These are phyloP conservation scores for Porcisia deanei DNA, from an alignment of 208 protist genomes.

Conservation along the genomic window DNA sequence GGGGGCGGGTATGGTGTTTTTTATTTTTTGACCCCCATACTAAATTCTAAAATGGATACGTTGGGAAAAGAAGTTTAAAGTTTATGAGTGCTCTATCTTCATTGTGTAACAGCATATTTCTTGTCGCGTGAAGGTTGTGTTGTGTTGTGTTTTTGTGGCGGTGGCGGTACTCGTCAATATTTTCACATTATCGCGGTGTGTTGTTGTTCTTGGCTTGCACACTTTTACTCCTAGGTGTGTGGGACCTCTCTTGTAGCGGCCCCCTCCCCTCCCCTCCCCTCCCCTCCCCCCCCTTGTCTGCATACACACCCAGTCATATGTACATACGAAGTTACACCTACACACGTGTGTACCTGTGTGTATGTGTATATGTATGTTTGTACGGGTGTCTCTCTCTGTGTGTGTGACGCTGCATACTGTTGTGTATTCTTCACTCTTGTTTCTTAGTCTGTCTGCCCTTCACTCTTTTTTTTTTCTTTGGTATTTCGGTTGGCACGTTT, in stretches of 20 bases:
- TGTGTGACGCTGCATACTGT: background rate
- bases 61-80: too few species aligned
- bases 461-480: slow-evolving; percentile 14
- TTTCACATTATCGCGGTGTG: background rate
- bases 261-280: background rate
- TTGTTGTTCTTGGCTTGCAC: background rate
- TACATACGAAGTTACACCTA: too few species aligned
- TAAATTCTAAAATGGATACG: too few species aligned
- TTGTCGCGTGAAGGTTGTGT: background rate
- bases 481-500: background rate
- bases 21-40: too few species aligned
- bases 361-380: too few species aligned
- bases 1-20: too few species aligned
- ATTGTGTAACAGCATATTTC: background rate
- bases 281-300: background rate
- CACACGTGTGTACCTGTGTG: too few species aligned
- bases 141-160: too few species aligned
- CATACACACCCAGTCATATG: too few species aligned
- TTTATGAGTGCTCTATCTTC: background rate
- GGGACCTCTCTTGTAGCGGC: background rate
- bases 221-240: background rate
- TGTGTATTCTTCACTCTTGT: background rate
- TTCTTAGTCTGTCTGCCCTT: background rate
- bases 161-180: background rate
- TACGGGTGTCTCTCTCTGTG: background rate